Evolutionary conservation across 257 asterid genomes (phyloP).

Genomic region (Henckelia pumila): DNA sequence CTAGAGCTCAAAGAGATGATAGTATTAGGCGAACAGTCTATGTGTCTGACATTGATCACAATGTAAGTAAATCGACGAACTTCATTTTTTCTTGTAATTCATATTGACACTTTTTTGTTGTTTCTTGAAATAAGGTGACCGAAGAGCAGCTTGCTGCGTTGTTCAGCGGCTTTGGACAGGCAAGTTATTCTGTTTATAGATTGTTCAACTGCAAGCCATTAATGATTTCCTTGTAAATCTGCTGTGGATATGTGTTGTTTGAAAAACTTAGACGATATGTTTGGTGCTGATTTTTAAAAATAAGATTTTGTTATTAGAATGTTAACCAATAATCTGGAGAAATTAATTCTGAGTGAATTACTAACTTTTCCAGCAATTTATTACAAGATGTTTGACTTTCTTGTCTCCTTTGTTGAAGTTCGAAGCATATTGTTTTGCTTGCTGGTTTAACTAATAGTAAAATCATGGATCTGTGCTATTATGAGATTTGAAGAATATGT

Average conservation of each 20-base stretch:
- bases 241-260: background rate
- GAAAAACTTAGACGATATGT: background rate
- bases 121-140: slow-evolving; percentile 51
- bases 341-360: background rate
- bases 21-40: slow-evolving; percentile 86
- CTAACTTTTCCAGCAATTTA: background rate
- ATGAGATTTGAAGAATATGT: background rate
- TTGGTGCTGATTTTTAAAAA: no score
- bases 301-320: no score
- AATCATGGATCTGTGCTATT: background rate
- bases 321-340: background rate
- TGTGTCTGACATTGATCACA: slow-evolving; percentile 85
- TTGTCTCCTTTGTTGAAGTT: background rate
- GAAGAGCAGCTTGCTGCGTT: slow-evolving; percentile 91
- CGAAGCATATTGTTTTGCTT: background rate
- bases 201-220: slow-evolving; percentile 15
- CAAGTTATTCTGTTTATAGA: slow-evolving; percentile 37
- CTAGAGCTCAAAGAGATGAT: slow-evolving; percentile 85
- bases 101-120: slow-evolving; percentile 27
- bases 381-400: background rate
- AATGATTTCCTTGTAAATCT: slow-evolving; percentile 6
- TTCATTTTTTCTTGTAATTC: slow-evolving; percentile 2
- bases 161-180: slow-evolving; percentile 82
- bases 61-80: slow-evolving; percentile 42
- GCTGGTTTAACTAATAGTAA: background rate